Conservation (phyloP, 768 basidiomycete species). For the Boletus tomentosulus region DNA sequence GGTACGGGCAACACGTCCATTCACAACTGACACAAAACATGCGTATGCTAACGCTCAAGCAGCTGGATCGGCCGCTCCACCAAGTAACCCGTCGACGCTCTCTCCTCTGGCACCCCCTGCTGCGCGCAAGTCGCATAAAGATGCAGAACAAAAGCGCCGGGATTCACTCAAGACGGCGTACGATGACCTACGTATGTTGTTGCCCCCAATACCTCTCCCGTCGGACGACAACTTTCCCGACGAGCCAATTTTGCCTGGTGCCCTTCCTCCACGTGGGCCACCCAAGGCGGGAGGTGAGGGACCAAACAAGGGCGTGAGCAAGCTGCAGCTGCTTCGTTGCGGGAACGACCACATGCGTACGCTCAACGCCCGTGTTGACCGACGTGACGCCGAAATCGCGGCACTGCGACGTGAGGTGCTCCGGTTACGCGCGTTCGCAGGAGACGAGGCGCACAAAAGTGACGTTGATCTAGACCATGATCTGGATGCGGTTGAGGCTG, state of each 20-base stretch:
- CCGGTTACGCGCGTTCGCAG: slow-evolving; percentile 44
- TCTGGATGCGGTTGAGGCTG: slow-evolving; percentile 27
- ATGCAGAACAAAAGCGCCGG: slow-evolving; percentile 94
- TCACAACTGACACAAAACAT: not conserved
- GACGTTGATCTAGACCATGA: slow-evolving; percentile 29
- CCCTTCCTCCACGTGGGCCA: slow-evolving; percentile 84
- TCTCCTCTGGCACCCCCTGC: slow-evolving; percentile 41
- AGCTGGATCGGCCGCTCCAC: slow-evolving; percentile 33
- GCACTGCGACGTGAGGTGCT: slow-evolving; percentile 62
- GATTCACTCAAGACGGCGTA: slow-evolving; percentile 95
- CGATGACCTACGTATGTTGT: slow-evolving; percentile 73
- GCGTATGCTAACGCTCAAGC: slow-evolving; percentile 4
- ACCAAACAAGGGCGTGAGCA: slow-evolving; percentile 94
- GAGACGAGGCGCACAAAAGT: slow-evolving; percentile 19
- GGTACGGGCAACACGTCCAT: slow-evolving; percentile 37
- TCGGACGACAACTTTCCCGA: slow-evolving; percentile 66
- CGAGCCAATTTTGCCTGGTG: slow-evolving; percentile 80
- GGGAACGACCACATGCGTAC: slow-evolving; percentile 84
- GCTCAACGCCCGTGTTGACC: slow-evolving; percentile 71
- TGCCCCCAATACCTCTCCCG: slow-evolving; percentile 86
- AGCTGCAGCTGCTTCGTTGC: slow-evolving; percentile 85
- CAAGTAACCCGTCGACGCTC: slow-evolving; percentile 22
- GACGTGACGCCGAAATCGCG: slow-evolving; percentile 76
- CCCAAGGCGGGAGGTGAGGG: slow-evolving; percentile 82
- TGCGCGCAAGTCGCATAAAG: slow-evolving; percentile 86